Evolutionary conservation across 2,329 filamentous ascomycete genomes (phyloP).

Genomic region (Alternaria ventricosa): DNA sequence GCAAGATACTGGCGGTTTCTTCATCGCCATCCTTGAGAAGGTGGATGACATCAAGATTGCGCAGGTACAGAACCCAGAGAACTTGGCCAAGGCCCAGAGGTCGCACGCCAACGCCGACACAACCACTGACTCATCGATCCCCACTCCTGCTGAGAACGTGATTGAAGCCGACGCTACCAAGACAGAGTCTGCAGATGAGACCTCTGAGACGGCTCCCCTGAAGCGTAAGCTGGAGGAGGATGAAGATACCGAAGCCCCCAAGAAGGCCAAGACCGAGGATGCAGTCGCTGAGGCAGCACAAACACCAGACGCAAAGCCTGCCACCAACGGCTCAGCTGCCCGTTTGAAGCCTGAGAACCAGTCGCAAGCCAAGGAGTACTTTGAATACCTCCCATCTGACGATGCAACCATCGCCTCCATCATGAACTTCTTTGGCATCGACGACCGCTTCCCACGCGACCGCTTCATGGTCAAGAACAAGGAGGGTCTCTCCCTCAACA

Average conservation of each 20-base stretch:
- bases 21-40: conserved; percentile 95
- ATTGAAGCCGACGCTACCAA: conserved; percentile 31
- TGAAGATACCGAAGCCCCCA: conserved; percentile 34
- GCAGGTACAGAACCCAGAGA: conserved; percentile 36
- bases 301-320: conserved; percentile 12
- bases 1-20: conserved; percentile 97
- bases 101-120: conserved; percentile 22
- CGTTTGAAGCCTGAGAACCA: conserved; percentile 55
- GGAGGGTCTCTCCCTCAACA: conserved; percentile 84
- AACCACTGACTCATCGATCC: conserved; percentile 25
- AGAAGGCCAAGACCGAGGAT: conserved; percentile 44
- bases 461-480: conserved; percentile 97
- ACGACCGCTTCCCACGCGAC: conserved; percentile 82
- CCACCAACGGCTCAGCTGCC: conserved; percentile 23
- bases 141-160: conserved; percentile 35
- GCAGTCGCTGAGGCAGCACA: conserved; percentile 7
- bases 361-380: conserved; percentile 77
- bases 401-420: conserved; percentile 81
- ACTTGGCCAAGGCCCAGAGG: conserved; percentile 33
- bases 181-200: conserved; percentile 16
- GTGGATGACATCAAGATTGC: conserved; percentile 66
- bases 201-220: conserved; percentile 20
- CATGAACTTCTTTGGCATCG: conserved; percentile 83
- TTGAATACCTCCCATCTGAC: conserved; percentile 81
- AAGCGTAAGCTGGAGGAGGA: conserved; percentile 53